phyloP scores from a whole-genome alignment of 2,329 filamentous ascomycete species.

The Scytalidium lignicola region DNA sequence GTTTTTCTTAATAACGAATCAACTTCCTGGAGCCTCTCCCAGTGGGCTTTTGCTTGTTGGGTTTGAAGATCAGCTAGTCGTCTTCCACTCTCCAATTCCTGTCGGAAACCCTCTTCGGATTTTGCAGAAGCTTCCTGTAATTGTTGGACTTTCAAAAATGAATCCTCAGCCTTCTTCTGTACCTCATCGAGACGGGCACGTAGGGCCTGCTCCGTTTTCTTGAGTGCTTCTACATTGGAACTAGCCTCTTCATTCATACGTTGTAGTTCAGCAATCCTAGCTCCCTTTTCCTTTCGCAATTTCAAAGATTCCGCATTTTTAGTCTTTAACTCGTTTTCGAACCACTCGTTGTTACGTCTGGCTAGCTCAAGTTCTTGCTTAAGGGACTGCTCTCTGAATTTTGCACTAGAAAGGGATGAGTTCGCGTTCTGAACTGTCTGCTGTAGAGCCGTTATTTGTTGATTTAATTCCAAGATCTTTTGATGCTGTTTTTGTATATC shows the following conservation, averaged over 20 bases:
- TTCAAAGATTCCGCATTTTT: constrained; percentile 84
- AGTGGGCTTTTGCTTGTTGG: constrained; percentile 68
- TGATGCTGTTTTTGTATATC: constrained; percentile 87
- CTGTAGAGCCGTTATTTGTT: constrained; percentile 76
- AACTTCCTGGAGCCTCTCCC: constrained; percentile 64
- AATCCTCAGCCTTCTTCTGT: constrained; percentile 81
- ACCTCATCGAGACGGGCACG: constrained; percentile 78
- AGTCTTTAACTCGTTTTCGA: constrained; percentile 84
- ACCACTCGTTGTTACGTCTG: constrained; percentile 88
- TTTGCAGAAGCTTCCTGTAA: constrained; percentile 78
- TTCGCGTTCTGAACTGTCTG: constrained; percentile 79
- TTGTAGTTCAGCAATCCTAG: constrained; percentile 82
- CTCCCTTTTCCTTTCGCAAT: constrained; percentile 90
- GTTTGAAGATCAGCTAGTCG: constrained; percentile 79
- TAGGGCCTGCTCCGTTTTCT: constrained; percentile 73
- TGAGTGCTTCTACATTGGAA: constrained; percentile 70
- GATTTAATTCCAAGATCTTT: constrained; percentile 77
- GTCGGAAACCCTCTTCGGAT: constrained; percentile 79
- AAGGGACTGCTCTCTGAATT: constrained; percentile 84
- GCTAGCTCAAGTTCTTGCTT: constrained; percentile 87
- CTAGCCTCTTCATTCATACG: constrained; percentile 81
- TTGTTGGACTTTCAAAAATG: constrained; percentile 74
- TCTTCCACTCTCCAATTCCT: constrained; percentile 76
- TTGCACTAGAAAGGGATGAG: constrained; percentile 72
- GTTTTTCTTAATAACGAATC: constrained; percentile 55